Evolutionary conservation across 164 flowering plant species (phyloP).

Genomic region (Santalum album): DNA sequence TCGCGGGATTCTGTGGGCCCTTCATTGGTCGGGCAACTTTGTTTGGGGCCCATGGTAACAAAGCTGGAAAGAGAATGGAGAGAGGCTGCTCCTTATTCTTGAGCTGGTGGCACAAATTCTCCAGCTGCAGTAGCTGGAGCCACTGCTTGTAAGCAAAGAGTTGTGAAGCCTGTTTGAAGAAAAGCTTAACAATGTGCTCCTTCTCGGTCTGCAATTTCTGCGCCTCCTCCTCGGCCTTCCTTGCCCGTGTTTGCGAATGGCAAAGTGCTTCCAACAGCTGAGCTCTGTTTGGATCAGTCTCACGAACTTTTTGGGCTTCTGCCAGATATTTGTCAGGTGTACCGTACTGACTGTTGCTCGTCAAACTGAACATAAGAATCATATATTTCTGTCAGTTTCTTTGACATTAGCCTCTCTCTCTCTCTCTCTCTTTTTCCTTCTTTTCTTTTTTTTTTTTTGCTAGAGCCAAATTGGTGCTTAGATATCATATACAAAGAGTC

Average conservation of each 20-base stretch:
- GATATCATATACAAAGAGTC: no score
- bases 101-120: slow-evolving; percentile 39
- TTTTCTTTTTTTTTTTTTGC: no score
- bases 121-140: slow-evolving; percentile 55
- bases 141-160: slow-evolving; percentile 89
- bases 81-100: slow-evolving; percentile 25
- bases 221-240: slow-evolving; percentile 89
- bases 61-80: slow-evolving; percentile 20
- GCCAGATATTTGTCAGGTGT: slow-evolving; percentile 9
- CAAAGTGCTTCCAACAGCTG: slow-evolving; percentile 1
- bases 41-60: slow-evolving; percentile 33
- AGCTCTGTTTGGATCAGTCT: neutral
- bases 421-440: no score
- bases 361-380: neutral
- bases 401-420: no score
- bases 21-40: slow-evolving; percentile 23
- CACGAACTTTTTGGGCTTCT: slow-evolving; percentile 1
- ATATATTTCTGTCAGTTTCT: no score
- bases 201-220: slow-evolving; percentile 59
- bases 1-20: slow-evolving; percentile 16
- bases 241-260: slow-evolving; percentile 46
- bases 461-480: no score
- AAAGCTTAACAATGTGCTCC: slow-evolving; percentile 71
- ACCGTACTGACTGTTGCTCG: slow-evolving; percentile 4
- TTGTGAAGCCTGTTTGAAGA: slow-evolving; percentile 79